These are phyloP conservation scores for Intubia oerlemansii DNA, from an alignment of 2,329 filamentous ascomycete genomes.

Conservation along the genomic window DNA sequence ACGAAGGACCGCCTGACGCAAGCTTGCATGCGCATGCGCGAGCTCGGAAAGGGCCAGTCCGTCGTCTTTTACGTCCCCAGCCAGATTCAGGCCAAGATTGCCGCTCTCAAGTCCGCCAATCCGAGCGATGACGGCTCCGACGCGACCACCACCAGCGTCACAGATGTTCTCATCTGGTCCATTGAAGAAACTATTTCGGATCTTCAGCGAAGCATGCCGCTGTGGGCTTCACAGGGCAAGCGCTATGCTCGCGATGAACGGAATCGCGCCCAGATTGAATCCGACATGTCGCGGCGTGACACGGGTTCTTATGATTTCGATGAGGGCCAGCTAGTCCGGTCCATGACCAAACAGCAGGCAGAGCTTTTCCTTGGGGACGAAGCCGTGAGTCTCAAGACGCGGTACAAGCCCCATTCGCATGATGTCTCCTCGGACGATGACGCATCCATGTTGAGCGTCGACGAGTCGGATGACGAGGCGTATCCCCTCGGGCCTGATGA, in stretches of 20 bases:
- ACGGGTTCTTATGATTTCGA: not conserved
- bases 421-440: too few relatives aligned
- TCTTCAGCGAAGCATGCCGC: slow-evolving; percentile 23
- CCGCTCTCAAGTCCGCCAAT: slow-evolving; percentile 9
- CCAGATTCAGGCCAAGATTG: slow-evolving; percentile 36
- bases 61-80: slow-evolving; percentile 36
- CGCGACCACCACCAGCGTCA: slow-evolving; percentile 18
- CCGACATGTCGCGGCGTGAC: slow-evolving; percentile 6
- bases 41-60: slow-evolving; percentile 44
- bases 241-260: slow-evolving; percentile 20
- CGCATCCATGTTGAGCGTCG: too few relatives aligned
- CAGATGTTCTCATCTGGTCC: slow-evolving; percentile 36
- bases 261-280: not conserved
- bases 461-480: not conserved
- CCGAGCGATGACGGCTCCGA: slow-evolving; percentile 2
- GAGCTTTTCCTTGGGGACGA: not conserved
- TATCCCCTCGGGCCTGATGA: not conserved
- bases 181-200: slow-evolving; percentile 34
- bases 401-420: not conserved
- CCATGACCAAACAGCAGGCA: too few relatives aligned
- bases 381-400: slow-evolving; percentile 1
- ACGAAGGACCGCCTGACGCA: slow-evolving; percentile 51
- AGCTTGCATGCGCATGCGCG: slow-evolving; percentile 53
- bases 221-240: slow-evolving; percentile 40
- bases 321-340: too few relatives aligned